A percentile compares a stretch with the other conserved stretches of the same genome.
phyloP scores from a whole-genome alignment of 352 stramenopile species.

The Pythium pectinolyticum region DNA sequence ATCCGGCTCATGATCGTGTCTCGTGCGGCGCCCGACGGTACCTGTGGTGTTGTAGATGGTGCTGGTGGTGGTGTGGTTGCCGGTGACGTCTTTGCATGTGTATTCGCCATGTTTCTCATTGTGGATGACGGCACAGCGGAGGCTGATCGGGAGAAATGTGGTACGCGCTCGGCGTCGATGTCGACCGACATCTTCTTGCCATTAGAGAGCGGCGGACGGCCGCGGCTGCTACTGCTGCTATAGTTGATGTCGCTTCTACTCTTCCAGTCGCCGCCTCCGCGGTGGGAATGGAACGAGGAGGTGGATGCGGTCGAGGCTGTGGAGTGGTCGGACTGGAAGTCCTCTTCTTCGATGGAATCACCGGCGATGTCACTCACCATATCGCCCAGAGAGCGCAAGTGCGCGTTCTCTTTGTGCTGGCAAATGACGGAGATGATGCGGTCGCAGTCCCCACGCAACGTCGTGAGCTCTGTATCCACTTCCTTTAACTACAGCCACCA shows the following conservation, averaged over 20 bases:
- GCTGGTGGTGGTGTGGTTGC: no score
- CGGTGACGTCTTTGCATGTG: no score
- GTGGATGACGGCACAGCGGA: constrained; percentile 1
- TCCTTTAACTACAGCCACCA: constrained; percentile 21
- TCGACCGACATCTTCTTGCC: constrained; percentile 32
- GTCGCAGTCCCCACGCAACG: constrained; percentile 24
- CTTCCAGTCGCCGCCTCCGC: background rate
- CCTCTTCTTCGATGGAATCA: constrained; percentile 26
- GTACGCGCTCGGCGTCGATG: constrained; percentile 21
- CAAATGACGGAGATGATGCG: constrained; percentile 28
- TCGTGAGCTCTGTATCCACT: constrained; percentile 22
- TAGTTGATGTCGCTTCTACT: background rate
- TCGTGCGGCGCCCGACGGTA: background rate
- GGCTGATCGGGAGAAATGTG: background rate
- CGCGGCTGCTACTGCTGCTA: background rate
- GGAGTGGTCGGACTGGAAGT: constrained; percentile 30
- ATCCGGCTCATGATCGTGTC: constrained; percentile 33
- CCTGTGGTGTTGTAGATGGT: background rate
- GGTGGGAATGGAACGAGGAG: constrained; percentile 23
- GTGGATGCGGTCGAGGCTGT: constrained; percentile 29
- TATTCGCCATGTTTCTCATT: background rate
- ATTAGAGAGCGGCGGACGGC: constrained; percentile 12
- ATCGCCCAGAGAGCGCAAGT: constrained; percentile 22
- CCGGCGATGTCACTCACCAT: background rate
- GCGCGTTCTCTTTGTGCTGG: constrained; percentile 21